A percentile compares a stretch with the other conserved stretches of the same genome.
phyloP scores from a whole-genome alignment of 2,329 filamentous ascomycete species.

The Xylaria hypoxylon region DNA sequence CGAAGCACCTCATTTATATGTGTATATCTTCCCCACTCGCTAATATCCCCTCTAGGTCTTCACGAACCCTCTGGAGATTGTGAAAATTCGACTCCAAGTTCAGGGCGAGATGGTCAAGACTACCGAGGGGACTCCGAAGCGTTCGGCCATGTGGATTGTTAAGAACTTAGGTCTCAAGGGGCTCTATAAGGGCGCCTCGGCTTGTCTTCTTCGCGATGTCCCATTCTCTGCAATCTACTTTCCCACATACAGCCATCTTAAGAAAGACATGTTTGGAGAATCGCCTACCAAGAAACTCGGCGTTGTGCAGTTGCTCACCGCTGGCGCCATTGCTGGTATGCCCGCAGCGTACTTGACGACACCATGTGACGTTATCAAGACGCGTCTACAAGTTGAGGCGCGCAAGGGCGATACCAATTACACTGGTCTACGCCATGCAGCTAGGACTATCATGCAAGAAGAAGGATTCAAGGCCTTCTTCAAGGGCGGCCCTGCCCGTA shows the following conservation, averaged over 20 bases:
- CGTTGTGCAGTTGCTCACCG: conserved; percentile 88
- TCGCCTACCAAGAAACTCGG: conserved; percentile 87
- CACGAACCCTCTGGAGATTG: conserved; percentile 97
- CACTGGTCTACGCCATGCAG: conserved; percentile 87
- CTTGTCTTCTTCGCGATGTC: conserved; percentile 93
- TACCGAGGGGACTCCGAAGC: conserved; percentile 82
- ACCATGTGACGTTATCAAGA: conserved; percentile 99
- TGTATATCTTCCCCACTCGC: conserved; percentile 24
- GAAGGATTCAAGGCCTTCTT: conserved; percentile 98
- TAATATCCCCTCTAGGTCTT: conserved; percentile 70
- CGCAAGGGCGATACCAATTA: conserved; percentile 94
- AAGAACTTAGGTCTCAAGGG: conserved; percentile 93
- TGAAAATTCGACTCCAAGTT: conserved; percentile 98
- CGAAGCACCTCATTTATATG: background rate
- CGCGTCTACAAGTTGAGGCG: conserved; percentile 94
- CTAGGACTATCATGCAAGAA: conserved; percentile 84
- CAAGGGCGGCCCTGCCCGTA: conserved; percentile 96
- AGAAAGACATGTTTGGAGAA: conserved; percentile 94
- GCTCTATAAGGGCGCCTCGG: conserved; percentile 95
- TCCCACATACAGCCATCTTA: conserved; percentile 94
- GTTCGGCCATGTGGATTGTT: conserved; percentile 98
- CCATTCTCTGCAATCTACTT: conserved; percentile 99
- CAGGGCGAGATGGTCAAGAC: conserved; percentile 95
- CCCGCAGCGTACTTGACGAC: conserved; percentile 94
- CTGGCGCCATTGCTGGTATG: conserved; percentile 94